Evolutionary conservation across 306 rosid genomes (phyloP).

Genomic region (Calophaca sinica): DNA sequence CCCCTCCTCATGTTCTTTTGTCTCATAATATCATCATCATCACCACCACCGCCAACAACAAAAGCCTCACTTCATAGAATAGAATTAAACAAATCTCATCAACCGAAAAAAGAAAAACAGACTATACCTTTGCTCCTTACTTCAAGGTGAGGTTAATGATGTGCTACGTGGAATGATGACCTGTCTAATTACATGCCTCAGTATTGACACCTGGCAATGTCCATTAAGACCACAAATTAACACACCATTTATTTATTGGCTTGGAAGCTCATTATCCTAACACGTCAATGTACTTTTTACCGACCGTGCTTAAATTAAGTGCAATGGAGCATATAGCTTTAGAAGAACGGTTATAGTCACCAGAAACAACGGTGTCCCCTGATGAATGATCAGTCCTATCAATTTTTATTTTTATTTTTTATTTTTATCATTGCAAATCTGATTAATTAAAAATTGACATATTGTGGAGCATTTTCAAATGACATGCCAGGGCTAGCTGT

Average conservation of each 20-base stretch:
- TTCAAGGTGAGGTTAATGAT: not conserved
- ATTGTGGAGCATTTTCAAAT: conserved; percentile 3
- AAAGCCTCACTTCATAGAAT: no score
- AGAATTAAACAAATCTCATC: not conserved
- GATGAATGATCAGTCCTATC: not conserved
- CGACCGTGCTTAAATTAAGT: not conserved
- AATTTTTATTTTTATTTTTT: no score
- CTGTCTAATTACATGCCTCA: not conserved
- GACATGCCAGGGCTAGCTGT: conserved; percentile 24
- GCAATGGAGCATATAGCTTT: conserved; percentile 9
- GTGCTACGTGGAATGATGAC: conserved; percentile 1
- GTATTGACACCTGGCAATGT: conserved; percentile 6
- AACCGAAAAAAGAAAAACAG: not conserved
- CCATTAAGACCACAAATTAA: not conserved
- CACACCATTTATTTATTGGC: not conserved
- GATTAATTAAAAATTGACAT: not conserved
- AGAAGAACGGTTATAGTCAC: conserved; percentile 28
- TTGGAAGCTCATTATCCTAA: conserved; percentile 3
- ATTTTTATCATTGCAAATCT: no score
- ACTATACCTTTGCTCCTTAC: not conserved
- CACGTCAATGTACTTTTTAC: conserved; percentile 21
- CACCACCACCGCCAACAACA: not conserved
- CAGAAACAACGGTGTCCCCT: conserved; percentile 37
- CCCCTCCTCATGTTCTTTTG: conserved; percentile 35
- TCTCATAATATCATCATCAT: conserved; percentile 17